A percentile compares a stretch with the other conserved stretches of the same genome.
Evolutionary conservation across 2,329 filamentous ascomycete genomes (phyloP).

Genomic region (Xylariomycetidae sp.): DNA sequence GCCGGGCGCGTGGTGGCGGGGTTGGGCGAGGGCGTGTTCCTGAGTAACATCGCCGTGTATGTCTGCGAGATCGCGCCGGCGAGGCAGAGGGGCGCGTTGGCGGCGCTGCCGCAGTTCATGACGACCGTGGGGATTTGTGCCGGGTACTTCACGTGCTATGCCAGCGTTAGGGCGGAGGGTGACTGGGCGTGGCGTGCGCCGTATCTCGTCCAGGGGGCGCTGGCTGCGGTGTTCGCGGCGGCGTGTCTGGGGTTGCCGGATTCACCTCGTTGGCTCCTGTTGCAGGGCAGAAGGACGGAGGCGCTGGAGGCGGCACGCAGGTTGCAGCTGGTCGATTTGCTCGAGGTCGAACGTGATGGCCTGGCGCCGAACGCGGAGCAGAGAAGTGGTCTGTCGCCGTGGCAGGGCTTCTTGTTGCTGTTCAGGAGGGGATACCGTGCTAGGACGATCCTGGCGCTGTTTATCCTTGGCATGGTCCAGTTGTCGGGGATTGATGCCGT

Average conservation of each 20-base stretch:
- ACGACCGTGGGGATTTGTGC: conserved; percentile 42
- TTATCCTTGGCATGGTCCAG: conserved; percentile 49
- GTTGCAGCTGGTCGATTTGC: conserved; percentile 36
- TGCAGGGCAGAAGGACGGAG: conserved; percentile 39
- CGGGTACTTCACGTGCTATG: conserved; percentile 58
- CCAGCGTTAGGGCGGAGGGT: conserved; percentile 38
- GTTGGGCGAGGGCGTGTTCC: conserved; percentile 51
- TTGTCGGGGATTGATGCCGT: conserved; percentile 58
- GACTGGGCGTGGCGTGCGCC: conserved; percentile 52
- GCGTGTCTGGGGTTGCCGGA: conserved; percentile 40
- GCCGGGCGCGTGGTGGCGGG: conserved; percentile 50
- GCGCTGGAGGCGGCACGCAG: conserved; percentile 36
- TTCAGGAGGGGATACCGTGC: conserved; percentile 34
- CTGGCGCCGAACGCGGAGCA: conserved; percentile 25
- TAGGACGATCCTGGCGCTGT: conserved; percentile 41
- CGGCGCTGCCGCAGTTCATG: conserved; percentile 47
- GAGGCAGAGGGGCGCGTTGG: conserved; percentile 41
- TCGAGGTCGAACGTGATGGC: conserved; percentile 43
- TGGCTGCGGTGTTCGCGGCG: conserved; percentile 33
- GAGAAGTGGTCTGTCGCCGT: conserved; percentile 22
- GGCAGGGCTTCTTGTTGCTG: conserved; percentile 27
- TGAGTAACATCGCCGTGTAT: conserved; percentile 52
- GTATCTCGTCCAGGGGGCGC: conserved; percentile 40
- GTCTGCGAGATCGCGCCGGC: conserved; percentile 56
- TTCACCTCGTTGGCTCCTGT: conserved; percentile 52